A percentile compares a stretch with the other conserved stretches of the same genome.
Evolutionary conservation across 2,329 filamentous ascomycete genomes (phyloP).

Genomic region (Drechslerella dactyloides): DNA sequence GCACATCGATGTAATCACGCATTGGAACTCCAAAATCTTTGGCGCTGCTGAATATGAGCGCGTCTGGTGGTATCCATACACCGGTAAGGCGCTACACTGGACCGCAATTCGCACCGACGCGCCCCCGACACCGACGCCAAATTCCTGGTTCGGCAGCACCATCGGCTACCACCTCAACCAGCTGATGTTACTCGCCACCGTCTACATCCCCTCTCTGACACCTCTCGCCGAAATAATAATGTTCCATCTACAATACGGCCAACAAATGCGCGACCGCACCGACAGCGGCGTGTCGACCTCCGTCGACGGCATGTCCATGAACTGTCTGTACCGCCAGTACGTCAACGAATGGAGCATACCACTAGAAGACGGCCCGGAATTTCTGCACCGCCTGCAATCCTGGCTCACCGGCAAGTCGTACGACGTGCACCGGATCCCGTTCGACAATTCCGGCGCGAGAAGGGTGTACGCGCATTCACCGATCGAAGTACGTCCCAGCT

Average conservation of each 20-base stretch:
- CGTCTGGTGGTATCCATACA: constrained; percentile 98
- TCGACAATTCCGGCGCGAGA: constrained; percentile 69
- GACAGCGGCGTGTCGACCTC: constrained; percentile 74
- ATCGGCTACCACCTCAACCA: constrained; percentile 92
- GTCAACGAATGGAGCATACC: constrained; percentile 98
- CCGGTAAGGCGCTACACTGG: constrained; percentile 86
- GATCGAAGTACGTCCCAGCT: constrained; percentile 84
- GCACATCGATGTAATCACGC: constrained; percentile 70
- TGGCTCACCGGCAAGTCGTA: constrained; percentile 82
- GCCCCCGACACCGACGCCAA: constrained; percentile 66
- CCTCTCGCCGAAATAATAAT: constrained; percentile 95
- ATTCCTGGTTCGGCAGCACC: constrained; percentile 78
- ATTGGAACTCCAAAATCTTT: constrained; percentile 75
- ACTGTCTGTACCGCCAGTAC: constrained; percentile 97
- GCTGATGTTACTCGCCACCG: constrained; percentile 80
- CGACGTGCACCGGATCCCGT: constrained; percentile 74
- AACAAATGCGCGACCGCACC: constrained; percentile 66
- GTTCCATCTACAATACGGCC: constrained; percentile 93
- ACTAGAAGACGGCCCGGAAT: constrained; percentile 82
- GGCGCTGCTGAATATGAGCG: constrained; percentile 87
- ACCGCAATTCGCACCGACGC: constrained; percentile 73
- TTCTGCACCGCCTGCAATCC: constrained; percentile 77
- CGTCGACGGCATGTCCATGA: constrained; percentile 82
- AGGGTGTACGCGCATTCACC: constrained; percentile 82
- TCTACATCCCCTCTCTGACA: constrained; percentile 77